These are phyloP conservation scores for Botrytis pseudocinerea DNA, from an alignment of 2,329 filamentous ascomycete species.

Conservation along the genomic window DNA sequence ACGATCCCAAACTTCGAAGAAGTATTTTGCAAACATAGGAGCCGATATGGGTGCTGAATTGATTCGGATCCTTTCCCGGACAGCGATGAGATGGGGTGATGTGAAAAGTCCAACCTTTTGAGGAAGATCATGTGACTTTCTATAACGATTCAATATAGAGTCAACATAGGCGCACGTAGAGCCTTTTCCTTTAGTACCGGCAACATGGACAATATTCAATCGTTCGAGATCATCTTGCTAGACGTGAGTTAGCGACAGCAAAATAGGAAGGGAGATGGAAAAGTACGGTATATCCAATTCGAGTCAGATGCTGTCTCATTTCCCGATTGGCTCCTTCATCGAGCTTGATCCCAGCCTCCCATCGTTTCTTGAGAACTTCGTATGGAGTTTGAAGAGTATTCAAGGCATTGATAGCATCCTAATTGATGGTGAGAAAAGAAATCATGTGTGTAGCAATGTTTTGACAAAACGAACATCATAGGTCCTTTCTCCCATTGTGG, in stretches of 20 bases:
- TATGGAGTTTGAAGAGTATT: slow-evolving; percentile 92
- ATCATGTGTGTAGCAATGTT: not conserved
- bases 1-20: slow-evolving; percentile 67
- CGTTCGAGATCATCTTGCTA: slow-evolving; percentile 47
- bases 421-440: slow-evolving; percentile 21
- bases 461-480: slow-evolving; percentile 28
- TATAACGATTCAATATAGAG: slow-evolving; percentile 59
- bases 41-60: slow-evolving; percentile 59
- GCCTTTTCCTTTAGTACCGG: slow-evolving; percentile 77
- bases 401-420: slow-evolving; percentile 84
- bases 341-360: slow-evolving; percentile 69
- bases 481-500: slow-evolving; percentile 25
- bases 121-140: slow-evolving; percentile 37
- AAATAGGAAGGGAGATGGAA: not conserved
- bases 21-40: slow-evolving; percentile 61
- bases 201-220: slow-evolving; percentile 69
- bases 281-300: slow-evolving; percentile 70
- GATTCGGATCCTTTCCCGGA: slow-evolving; percentile 67
- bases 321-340: slow-evolving; percentile 72
- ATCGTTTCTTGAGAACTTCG: slow-evolving; percentile 74
- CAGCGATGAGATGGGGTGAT: slow-evolving; percentile 66
- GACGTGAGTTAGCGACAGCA: not conserved
- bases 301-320: slow-evolving; percentile 75
- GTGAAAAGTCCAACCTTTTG: slow-evolving; percentile 61
- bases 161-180: slow-evolving; percentile 69